Evolutionary conservation across 2,329 filamentous ascomycete genomes (phyloP).

Genomic region (Nannizzia gypsea): DNA sequence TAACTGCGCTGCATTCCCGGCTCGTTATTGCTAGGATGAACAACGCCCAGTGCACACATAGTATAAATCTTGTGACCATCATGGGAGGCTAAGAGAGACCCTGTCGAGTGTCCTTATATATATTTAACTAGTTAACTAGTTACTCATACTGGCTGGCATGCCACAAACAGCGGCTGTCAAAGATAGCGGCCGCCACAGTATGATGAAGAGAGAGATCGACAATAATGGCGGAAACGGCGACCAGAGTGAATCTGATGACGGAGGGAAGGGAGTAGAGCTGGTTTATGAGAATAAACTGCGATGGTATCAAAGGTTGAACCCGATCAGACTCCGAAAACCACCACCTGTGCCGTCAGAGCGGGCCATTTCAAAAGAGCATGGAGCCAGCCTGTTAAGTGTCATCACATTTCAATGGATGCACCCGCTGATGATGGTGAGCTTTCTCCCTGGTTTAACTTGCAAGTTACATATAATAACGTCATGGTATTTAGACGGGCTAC

Average conservation of each 20-base stretch:
- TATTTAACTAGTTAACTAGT: neutral
- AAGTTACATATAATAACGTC: constrained; percentile 4
- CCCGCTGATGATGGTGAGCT: constrained; percentile 62
- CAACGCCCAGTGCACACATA: neutral
- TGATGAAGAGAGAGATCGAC: neutral
- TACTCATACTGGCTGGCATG: neutral
- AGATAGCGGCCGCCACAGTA: neutral
- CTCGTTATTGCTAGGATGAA: neutral
- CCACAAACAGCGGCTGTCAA: neutral
- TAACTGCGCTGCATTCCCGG: neutral
- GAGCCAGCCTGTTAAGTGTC: constrained; percentile 60
- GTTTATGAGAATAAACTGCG: constrained; percentile 9
- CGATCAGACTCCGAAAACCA: constrained; percentile 35
- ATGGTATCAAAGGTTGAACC: constrained; percentile 35
- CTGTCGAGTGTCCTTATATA: neutral
- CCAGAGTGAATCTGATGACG: neutral
- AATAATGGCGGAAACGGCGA: neutral
- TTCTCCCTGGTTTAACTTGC: neutral
- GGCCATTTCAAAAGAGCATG: constrained; percentile 54
- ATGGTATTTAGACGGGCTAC: constrained; percentile 56
- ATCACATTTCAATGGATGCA: constrained; percentile 86
- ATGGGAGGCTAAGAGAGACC: neutral
- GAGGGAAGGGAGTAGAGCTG: neutral
- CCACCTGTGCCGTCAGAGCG: constrained; percentile 47
- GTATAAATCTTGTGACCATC: neutral